These are phyloP conservation scores for Globisporangium spinosum DNA, from an alignment of 352 stramenopile genomes.

Conservation along the genomic window DNA sequence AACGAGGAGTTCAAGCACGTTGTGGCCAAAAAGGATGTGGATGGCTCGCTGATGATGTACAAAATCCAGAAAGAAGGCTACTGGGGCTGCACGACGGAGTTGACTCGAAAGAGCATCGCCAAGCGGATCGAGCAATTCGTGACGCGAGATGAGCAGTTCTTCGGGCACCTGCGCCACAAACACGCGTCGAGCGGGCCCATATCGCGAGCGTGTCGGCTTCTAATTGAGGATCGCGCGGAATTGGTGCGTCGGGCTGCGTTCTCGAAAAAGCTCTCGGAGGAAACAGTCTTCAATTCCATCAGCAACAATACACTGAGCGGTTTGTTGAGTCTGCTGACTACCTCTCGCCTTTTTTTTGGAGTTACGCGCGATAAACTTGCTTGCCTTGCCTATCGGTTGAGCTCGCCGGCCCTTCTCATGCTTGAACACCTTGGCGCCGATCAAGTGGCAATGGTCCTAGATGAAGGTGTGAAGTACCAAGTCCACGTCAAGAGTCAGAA, in stretches of 20 bases:
- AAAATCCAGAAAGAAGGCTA: constrained; percentile 20
- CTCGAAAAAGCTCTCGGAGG: constrained; percentile 20
- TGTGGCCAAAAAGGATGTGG: neutral
- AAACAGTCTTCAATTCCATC: constrained; percentile 17
- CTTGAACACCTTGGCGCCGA: neutral
- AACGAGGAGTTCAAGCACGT: constrained; percentile 8
- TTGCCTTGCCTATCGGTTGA: constrained; percentile 2
- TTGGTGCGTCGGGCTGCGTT: constrained; percentile 30
- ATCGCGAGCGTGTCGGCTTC: constrained; percentile 20
- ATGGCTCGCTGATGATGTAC: constrained; percentile 15
- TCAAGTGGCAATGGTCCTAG: neutral
- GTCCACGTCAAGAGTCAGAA: neutral
- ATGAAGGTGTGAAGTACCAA: constrained; percentile 2
- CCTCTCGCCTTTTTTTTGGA: constrained; percentile 1
- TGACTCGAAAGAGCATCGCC: constrained; percentile 2
- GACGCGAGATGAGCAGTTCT: neutral
- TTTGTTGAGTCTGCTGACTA: constrained; percentile 13
- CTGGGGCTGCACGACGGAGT: constrained; percentile 11
- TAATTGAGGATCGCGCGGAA: constrained; percentile 34
- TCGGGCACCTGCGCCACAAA: constrained; percentile 3
- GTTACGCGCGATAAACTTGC: constrained; percentile 15
- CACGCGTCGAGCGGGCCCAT: constrained; percentile 20
- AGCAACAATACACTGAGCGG: constrained; percentile 8
- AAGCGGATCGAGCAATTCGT: constrained; percentile 9
- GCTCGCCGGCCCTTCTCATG: neutral